Conservation (phyloP, 768 basidiomycete genomes). For the Lentinula boryana region DNA sequence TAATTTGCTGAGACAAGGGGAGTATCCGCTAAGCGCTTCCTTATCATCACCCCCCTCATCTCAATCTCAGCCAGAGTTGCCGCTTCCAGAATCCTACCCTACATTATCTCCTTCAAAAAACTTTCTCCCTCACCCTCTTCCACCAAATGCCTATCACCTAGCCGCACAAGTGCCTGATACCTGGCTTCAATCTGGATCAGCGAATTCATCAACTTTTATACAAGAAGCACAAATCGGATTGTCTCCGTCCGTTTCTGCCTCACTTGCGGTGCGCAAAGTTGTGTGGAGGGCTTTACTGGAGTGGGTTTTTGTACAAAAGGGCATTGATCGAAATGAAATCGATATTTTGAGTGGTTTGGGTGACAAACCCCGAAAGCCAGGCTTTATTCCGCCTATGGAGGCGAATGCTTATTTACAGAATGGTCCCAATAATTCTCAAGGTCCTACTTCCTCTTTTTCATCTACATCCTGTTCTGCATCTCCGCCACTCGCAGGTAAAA, state of each 20-base stretch:
- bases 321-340: not conserved
- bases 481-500: not conserved
- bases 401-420: slow-evolving; percentile 1
- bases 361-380: not conserved
- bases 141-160: slow-evolving; percentile 55
- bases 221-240: not conserved
- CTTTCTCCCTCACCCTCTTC: slow-evolving; percentile 35
- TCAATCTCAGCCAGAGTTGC: not conserved
- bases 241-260: slow-evolving; percentile 17
- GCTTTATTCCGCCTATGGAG: slow-evolving; percentile 13
- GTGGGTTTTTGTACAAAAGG: not conserved
- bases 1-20: slow-evolving; percentile 49
- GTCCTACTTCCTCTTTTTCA: not conserved
- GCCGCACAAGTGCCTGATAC: slow-evolving; percentile 65
- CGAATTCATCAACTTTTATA: not conserved
- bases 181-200: slow-evolving; percentile 34
- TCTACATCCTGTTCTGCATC: not conserved
- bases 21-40: not conserved
- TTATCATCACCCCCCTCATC: not conserved
- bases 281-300: slow-evolving; percentile 64
- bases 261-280: slow-evolving; percentile 53
- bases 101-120: not conserved
- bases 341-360: not conserved
- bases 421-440: not conserved
- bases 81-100: not conserved